These are phyloP conservation scores for Nicotiana benthamiana DNA, from an alignment of 257 asterid species.

Conservation along the genomic window DNA sequence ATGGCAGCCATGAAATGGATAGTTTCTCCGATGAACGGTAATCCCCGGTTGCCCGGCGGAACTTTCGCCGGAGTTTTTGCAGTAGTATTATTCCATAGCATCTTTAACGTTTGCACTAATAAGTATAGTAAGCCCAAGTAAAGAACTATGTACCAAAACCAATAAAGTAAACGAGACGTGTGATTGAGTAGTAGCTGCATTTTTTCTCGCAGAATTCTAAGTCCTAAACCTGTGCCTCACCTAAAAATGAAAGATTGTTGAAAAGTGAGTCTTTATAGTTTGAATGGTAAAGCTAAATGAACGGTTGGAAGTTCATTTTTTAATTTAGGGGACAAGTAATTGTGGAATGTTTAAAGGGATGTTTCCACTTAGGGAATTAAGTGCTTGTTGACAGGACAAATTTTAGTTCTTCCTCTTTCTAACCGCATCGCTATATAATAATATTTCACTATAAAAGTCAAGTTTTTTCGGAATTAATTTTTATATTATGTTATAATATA, in stretches of 20 bases:
- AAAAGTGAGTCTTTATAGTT: no score
- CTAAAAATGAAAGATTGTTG: neutral
- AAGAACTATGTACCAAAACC: neutral
- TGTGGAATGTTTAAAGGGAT: neutral
- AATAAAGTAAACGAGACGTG: neutral
- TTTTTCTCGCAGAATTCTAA: neutral
- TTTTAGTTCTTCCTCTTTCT: neutral
- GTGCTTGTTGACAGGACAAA: neutral
- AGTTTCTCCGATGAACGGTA: constrained; percentile 3
- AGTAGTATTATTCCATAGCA: neutral
- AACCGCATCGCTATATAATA: no score
- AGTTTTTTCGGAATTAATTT: no score
- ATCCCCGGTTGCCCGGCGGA: neutral
- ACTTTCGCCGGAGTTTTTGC: neutral
- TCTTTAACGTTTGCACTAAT: neutral
- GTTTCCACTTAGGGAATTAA: neutral
- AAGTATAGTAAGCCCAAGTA: neutral
- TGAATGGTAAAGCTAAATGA: neutral
- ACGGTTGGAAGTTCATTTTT: neutral
- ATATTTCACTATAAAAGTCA: no score
- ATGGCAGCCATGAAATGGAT: constrained; percentile 5
- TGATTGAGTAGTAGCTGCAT: neutral
- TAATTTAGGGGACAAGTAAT: neutral
- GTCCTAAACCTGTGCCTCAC: neutral
- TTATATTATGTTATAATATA: no score